Percentiles rank a stretch among this genome's conserved stretches.
Evolutionary conservation across 2,329 filamentous ascomycete genomes (phyloP).

Genomic region (Colletotrichum orbiculare): DNA sequence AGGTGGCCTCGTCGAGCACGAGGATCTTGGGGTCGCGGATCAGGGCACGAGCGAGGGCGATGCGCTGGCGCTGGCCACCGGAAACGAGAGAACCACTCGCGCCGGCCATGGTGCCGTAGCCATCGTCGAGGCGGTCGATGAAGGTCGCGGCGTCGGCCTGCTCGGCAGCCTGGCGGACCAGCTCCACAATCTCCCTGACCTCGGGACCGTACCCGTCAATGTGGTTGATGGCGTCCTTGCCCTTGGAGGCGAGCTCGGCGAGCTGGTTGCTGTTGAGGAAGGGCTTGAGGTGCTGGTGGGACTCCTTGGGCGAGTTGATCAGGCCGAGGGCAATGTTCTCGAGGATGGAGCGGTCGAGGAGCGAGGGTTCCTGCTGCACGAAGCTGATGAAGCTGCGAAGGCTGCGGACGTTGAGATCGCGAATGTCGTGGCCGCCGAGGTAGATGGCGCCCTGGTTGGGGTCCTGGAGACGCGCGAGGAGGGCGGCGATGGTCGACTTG

Average conservation of each 20-base stretch:
- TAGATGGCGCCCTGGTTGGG: conserved; percentile 52
- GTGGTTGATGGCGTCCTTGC: conserved; percentile 39
- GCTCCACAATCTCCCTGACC: conserved; percentile 55
- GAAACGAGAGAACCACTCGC: conserved; percentile 58
- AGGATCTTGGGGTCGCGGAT: conserved; percentile 61
- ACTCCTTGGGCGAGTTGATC: conserved; percentile 47
- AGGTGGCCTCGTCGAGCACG: conserved; percentile 64
- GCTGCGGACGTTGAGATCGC: conserved; percentile 48
- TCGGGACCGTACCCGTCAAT: conserved; percentile 38
- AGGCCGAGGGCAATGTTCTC: conserved; percentile 57
- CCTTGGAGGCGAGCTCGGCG: conserved; percentile 53
- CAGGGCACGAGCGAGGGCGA: conserved; percentile 61
- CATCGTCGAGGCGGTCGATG: conserved; percentile 59
- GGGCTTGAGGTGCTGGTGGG: conserved; percentile 48
- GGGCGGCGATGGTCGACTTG: conserved; percentile 56
- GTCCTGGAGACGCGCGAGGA: conserved; percentile 58
- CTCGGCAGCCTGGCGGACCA: conserved; percentile 58
- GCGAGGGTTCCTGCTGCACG: conserved; percentile 48
- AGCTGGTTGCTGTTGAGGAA: conserved; percentile 56
- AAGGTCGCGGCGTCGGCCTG: conserved; percentile 66
- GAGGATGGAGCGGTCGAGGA: conserved; percentile 50
- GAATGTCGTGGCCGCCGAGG: conserved; percentile 51
- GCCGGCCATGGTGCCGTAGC: conserved; percentile 59
- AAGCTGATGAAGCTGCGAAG: conserved; percentile 46
- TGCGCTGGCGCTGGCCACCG: conserved; percentile 64